Conservation (phyloP, 352 stramenopile species). For the Pythium coloratum region DNA sequence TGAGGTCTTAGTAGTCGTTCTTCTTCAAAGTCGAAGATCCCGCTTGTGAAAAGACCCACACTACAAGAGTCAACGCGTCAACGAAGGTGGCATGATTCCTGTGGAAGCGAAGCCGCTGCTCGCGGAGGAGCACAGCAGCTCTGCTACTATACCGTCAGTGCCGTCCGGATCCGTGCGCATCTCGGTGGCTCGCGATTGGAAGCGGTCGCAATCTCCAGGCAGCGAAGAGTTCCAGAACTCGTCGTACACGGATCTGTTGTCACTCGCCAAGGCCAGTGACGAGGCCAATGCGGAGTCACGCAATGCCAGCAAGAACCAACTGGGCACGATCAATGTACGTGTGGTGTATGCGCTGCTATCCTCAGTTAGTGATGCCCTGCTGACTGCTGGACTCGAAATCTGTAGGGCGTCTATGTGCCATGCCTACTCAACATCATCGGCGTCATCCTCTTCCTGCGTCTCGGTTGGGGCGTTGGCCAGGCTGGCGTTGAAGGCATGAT, state of each 20-base stretch:
- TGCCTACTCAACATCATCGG: constrained; percentile 91
- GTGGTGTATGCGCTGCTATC: background rate
- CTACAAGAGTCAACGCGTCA: background rate
- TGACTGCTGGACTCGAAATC: background rate
- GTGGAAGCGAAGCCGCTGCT: constrained; percentile 45
- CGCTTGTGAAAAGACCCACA: background rate
- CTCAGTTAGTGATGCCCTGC: too few species aligned
- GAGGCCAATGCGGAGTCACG: background rate
- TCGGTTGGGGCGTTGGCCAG: constrained; percentile 85
- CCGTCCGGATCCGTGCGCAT: constrained; percentile 5
- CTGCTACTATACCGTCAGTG: constrained; percentile 3
- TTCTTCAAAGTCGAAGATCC: constrained; percentile 19
- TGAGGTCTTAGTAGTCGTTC: background rate
- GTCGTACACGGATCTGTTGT: constrained; percentile 50
- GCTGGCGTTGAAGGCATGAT: constrained; percentile 72
- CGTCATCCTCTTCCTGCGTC: constrained; percentile 88
- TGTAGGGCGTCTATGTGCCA: constrained; percentile 80
- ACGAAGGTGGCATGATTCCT: constrained; percentile 23
- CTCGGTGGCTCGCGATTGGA: constrained; percentile 16
- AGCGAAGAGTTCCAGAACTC: constrained; percentile 5
- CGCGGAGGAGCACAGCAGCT: constrained; percentile 31
- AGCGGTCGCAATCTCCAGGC: background rate
- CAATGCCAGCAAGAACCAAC: constrained; percentile 29
- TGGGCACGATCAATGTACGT: constrained; percentile 47
- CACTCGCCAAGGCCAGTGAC: constrained; percentile 24